phyloP scores from a whole-genome alignment of 495 filamentous ascomycete species.

The Daldinia vernicosa region DNA sequence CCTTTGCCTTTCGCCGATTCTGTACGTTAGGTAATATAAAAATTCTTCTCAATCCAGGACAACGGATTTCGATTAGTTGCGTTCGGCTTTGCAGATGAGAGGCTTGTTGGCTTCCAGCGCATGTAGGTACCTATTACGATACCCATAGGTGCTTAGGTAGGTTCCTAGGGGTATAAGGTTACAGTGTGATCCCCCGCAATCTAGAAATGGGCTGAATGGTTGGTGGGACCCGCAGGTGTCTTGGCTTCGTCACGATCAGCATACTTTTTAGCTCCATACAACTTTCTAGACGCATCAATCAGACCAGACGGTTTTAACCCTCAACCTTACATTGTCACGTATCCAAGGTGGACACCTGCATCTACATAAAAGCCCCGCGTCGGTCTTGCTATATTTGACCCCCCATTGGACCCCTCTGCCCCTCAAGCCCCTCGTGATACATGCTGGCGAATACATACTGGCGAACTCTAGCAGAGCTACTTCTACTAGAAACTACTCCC shows the following conservation, averaged over 20 bases:
- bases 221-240: neutral
- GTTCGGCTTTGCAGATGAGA: neutral
- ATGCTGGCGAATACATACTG: conserved; percentile 34
- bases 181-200: conserved; percentile 7
- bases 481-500: conserved; percentile 43
- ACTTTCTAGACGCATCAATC: conserved; percentile 15
- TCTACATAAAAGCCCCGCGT: conserved; percentile 19
- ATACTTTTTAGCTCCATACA: conserved; percentile 17
- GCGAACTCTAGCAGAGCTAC: conserved; percentile 31
- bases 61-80: neutral
- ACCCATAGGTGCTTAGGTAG: neutral
- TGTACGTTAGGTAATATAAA: neutral
- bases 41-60: neutral
- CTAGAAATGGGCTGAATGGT: neutral
- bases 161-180: no score
- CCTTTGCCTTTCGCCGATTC: conserved; percentile 2
- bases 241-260: conserved; percentile 6
- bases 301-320: neutral
- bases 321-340: conserved; percentile 17
- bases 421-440: conserved; percentile 22
- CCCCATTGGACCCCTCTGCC: conserved; percentile 20
- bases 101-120: neutral
- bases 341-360: conserved; percentile 28
- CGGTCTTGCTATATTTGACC: neutral
- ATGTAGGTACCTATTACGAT: neutral